Base-by-base conservation (phyloP, 148 eudicot species). In the Camellia japonica region DNA sequence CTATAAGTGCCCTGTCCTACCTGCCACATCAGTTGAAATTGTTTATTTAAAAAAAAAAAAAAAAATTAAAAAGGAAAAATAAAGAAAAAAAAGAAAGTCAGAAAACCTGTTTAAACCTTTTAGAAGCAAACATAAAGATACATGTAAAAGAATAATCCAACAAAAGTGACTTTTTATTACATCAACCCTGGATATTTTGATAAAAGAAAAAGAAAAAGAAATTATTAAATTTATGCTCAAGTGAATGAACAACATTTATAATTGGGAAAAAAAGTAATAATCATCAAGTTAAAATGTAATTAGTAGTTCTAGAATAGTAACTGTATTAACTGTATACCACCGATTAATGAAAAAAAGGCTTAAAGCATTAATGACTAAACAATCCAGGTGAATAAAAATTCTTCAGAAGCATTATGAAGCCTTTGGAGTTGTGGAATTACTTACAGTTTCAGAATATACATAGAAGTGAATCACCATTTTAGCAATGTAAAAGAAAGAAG, bases 1-100 rank as follows among this genome's bases (percentile, higher is more conserved):
- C 97, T 95, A 62, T 95, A 95, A 73, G 98, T 95, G 44, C 97
- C 98, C 74, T 90, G 95, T 65, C 97, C 98, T 76, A 95, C 90
- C 98, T 95, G 81, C 76, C 49, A 68, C 64, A 67, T 13, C 71
- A 82, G 8, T 63, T 41, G 63, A 38, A 51, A 63, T 62, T 63
- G 30, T 9, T 30, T 30, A 30, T 30, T 30, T n/a, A n/a, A n/a
- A n/a, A 23, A n/a, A n/a, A 30, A 30, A 30, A 30, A 30, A 30
- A 30, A 30, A 30, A 30, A 30, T 30, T 30, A 30, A 30, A 30
- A 30, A 30, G 38, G 38, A 30, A 30, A 30, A 30, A 30, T 30
- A 30, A 30, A 30, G 38, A 30, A 8, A 6, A 58, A 38, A 12
- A 19, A 18, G 0, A 4, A 8, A 4, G 19, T 43, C 6, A 68